A percentile compares a stretch with the other conserved stretches of the same genome.
phyloP scores from a whole-genome alignment of 768 basidiomycete genomes.

The Leucosporidium scottii region DNA sequence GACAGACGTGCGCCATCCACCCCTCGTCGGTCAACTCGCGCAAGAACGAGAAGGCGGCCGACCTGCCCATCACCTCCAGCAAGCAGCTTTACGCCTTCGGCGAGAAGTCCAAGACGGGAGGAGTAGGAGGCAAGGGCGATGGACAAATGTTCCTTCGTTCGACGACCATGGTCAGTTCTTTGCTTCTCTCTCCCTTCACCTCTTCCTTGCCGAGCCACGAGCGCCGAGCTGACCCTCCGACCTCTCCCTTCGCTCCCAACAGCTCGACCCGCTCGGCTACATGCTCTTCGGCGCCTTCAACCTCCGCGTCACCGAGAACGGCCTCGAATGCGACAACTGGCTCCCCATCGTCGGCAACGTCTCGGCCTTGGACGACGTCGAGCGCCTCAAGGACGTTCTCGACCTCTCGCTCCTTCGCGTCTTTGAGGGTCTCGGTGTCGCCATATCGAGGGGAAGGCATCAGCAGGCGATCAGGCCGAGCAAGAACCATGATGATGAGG shows the following conservation, averaged over 20 bases:
- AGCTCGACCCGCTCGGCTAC: slow-evolving; percentile 79
- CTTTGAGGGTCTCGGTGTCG: slow-evolving; percentile 64
- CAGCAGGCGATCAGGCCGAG: not conserved
- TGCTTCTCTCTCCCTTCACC: not conserved
- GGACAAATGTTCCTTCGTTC: slow-evolving; percentile 63
- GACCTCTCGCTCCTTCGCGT: slow-evolving; percentile 81
- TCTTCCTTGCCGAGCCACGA: too few relatives aligned
- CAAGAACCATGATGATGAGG: slow-evolving; percentile 24
- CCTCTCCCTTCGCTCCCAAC: slow-evolving; percentile 31
- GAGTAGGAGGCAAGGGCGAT: slow-evolving; percentile 28
- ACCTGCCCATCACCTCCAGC: slow-evolving; percentile 45
- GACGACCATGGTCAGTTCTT: slow-evolving; percentile 47
- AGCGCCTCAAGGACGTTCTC: slow-evolving; percentile 67
- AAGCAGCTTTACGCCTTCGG: slow-evolving; percentile 73
- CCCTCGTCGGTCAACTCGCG: slow-evolving; percentile 77
- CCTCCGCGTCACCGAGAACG: slow-evolving; percentile 60
- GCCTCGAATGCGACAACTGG: slow-evolving; percentile 85
- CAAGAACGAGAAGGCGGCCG: slow-evolving; percentile 47
- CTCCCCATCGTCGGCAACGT: slow-evolving; percentile 69
- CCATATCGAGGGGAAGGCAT: slow-evolving; percentile 10
- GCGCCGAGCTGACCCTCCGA: not conserved
- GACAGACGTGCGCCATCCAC: slow-evolving; percentile 68
- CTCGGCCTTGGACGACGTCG: slow-evolving; percentile 71
- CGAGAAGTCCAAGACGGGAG: slow-evolving; percentile 68
- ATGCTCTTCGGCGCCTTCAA: slow-evolving; percentile 83